A percentile compares a stretch with the other conserved stretches of the same genome.
phyloP scores from a whole-genome alignment of 2,329 filamentous ascomycete genomes.

The Leptodontidium sp. region DNA sequence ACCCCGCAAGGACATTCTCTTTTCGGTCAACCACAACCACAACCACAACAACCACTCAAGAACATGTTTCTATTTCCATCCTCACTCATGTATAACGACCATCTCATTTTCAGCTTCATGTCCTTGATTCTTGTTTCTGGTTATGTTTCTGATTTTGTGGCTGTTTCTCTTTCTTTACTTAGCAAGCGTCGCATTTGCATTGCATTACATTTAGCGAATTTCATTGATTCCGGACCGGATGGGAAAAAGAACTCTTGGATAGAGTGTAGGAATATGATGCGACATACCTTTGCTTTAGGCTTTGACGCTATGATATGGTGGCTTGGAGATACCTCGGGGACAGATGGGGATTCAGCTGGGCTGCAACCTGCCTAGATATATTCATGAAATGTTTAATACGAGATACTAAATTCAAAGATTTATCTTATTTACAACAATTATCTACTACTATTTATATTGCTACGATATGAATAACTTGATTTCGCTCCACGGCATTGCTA shows the following conservation, averaged over 20 bases:
- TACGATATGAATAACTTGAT: too few species aligned
- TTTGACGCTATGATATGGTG: background rate
- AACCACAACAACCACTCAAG: background rate
- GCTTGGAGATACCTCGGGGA: conserved; percentile 3
- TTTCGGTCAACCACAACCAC: background rate
- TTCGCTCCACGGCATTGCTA: too few species aligned
- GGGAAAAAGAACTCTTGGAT: background rate
- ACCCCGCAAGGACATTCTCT: background rate
- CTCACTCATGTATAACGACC: background rate
- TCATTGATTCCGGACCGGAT: background rate
- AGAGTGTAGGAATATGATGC: background rate
- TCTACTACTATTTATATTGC: too few species aligned
- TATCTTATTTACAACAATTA: too few species aligned
- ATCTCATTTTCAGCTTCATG: background rate
- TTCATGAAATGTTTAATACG: background rate
- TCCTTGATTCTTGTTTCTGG: background rate
- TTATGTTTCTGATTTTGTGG: background rate
- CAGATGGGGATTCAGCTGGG: conserved; percentile 7
- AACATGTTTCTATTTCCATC: background rate
- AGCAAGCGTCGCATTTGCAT: conserved; percentile 12
- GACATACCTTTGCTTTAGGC: background rate
- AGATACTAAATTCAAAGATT: background rate
- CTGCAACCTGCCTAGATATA: background rate
- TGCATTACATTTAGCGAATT: background rate
- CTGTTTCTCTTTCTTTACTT: background rate